Conservation (phyloP, 2,329 filamentous ascomycete genomes). For the Phyllosticta citriasiana region DNA sequence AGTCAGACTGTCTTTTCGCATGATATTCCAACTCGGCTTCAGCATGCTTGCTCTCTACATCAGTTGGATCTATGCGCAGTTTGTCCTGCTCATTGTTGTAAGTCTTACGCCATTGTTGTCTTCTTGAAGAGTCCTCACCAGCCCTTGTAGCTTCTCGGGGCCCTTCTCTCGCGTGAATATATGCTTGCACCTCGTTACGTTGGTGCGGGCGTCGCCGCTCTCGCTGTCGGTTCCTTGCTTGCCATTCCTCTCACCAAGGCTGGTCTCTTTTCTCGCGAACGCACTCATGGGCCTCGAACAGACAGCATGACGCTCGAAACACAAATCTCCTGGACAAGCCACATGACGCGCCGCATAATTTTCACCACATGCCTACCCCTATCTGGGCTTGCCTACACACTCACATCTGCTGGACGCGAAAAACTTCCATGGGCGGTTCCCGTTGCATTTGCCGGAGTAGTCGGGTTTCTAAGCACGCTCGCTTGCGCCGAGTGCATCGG, state of each 20-base stretch:
- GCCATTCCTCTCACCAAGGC: conserved; percentile 68
- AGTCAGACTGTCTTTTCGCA: conserved; percentile 53
- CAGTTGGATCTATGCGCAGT: conserved; percentile 66
- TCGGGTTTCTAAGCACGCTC: conserved; percentile 63
- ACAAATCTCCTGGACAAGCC: conserved; percentile 59
- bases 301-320: conserved; percentile 59
- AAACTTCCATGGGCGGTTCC: conserved; percentile 50
- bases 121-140: background rate
- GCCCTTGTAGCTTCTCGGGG: conserved; percentile 48
- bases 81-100: conserved; percentile 62
- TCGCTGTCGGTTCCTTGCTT: conserved; percentile 58
- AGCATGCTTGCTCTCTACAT: conserved; percentile 61
- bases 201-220: conserved; percentile 54
- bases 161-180: conserved; percentile 61
- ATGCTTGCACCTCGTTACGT: conserved; percentile 53
- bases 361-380: conserved; percentile 60
- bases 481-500: conserved; percentile 68
- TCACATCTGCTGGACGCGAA: conserved; percentile 53
- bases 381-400: conserved; percentile 56
- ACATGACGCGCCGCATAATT: conserved; percentile 56
- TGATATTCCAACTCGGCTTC: conserved; percentile 67
- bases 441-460: conserved; percentile 52
- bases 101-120: conserved; percentile 16
- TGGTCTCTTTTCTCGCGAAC: conserved; percentile 55
- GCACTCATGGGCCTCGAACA: conserved; percentile 48